Evolutionary conservation across 306 rosid genomes (phyloP).

Genomic region (Acmispon strigosus): DNA sequence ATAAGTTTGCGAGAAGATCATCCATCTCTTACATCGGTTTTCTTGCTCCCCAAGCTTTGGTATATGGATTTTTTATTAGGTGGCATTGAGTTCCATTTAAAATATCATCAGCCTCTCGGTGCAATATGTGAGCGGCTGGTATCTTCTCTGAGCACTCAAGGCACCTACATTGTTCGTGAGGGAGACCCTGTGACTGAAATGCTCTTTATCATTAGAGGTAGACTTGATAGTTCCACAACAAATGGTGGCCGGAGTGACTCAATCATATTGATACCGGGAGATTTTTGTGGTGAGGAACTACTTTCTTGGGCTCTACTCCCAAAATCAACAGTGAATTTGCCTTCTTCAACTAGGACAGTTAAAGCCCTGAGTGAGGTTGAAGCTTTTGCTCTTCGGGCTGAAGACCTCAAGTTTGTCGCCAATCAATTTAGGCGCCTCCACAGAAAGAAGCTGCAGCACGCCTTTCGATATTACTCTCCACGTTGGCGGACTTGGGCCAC

Average conservation of each 20-base stretch:
- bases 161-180: constrained; percentile 84
- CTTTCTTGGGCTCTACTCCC: constrained; percentile 97
- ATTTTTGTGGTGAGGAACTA: constrained; percentile 95
- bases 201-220: constrained; percentile 87
- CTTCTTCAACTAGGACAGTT: constrained; percentile 89
- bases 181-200: constrained; percentile 95
- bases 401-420: constrained; percentile 95
- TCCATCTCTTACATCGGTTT: too few relatives aligned
- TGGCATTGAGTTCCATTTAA: too few relatives aligned
- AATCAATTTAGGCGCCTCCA: constrained; percentile 94
- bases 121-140: constrained; percentile 95
- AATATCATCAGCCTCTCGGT: constrained; percentile 84
- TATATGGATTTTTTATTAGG: too few relatives aligned
- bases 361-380: constrained; percentile 74
- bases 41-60: too few relatives aligned
- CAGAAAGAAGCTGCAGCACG: constrained; percentile 96
- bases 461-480: constrained; percentile 88
- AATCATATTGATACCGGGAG: constrained; percentile 82
- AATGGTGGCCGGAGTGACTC: constrained; percentile 91
- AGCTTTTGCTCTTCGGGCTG: constrained; percentile 91
- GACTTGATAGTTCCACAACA: constrained; percentile 88
- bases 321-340: constrained; percentile 74
- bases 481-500: constrained; percentile 99
- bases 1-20: too few relatives aligned
- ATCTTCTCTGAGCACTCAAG: constrained; percentile 86